Conservation (phyloP, 768 basidiomycete genomes). For the Fistulinella prunicolor region DNA sequence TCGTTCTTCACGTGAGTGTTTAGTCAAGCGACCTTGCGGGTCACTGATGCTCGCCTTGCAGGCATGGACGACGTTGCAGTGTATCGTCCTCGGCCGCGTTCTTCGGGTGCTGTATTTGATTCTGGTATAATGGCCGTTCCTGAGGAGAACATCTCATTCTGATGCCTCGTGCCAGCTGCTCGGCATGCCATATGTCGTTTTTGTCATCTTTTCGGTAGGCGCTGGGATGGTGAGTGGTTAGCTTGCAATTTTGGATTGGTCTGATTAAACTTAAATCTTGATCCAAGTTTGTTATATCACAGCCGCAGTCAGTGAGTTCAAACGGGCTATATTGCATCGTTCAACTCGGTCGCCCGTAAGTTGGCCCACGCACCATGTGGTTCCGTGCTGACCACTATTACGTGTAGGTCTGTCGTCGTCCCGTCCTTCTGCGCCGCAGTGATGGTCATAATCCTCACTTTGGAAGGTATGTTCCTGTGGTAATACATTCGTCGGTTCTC, state of each 20-base stretch:
- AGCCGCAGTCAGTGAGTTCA: slow-evolving; percentile 15
- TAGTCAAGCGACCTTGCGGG: not conserved
- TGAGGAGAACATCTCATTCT: slow-evolving; percentile 5
- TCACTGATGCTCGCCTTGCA: slow-evolving; percentile 17
- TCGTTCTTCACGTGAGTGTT: slow-evolving; percentile 40
- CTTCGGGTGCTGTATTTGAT: slow-evolving; percentile 25
- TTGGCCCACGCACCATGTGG: slow-evolving; percentile 8
- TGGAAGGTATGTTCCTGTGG: slow-evolving; percentile 41
- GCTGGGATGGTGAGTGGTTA: slow-evolving; percentile 37
- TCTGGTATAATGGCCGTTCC: slow-evolving; percentile 19
- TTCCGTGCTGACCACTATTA: slow-evolving; percentile 16
- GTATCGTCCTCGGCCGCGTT: slow-evolving; percentile 15
- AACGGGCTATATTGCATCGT: slow-evolving; percentile 54
- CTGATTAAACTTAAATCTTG: slow-evolving; percentile 16
- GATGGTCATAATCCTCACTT: slow-evolving; percentile 37
- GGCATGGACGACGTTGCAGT: slow-evolving; percentile 37
- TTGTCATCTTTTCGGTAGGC: slow-evolving; percentile 38
- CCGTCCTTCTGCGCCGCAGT: slow-evolving; percentile 45
- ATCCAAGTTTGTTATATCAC: slow-evolving; percentile 16
- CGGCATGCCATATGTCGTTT: slow-evolving; percentile 39
- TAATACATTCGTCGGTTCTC: not conserved
- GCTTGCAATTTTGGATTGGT: slow-evolving; percentile 10
- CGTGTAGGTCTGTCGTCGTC: slow-evolving; percentile 31
- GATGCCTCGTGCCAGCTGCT: slow-evolving; percentile 32
- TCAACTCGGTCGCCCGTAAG: slow-evolving; percentile 37